Evolutionary conservation across 1,284 basidiomycete species (phyloP), one percentile per base, ranked within the genome.

Genomic region (Apiotrichum sp.): DNA sequence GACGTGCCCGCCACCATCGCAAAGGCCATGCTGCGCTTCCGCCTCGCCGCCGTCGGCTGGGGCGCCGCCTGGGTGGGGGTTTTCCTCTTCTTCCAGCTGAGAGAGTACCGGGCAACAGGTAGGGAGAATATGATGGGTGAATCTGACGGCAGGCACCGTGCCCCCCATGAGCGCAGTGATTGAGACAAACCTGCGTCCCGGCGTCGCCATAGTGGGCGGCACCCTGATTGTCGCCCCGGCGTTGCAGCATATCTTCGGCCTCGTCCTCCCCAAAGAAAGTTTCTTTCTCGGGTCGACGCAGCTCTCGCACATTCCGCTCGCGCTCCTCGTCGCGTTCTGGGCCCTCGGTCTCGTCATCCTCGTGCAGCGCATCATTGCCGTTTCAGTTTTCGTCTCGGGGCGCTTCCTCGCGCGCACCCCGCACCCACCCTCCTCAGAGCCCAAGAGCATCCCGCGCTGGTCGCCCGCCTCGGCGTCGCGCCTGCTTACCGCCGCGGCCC

Each of bases 1-100:
- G 86, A 90, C 67, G 84, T 83, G 82, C 77, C 78, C 69, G 78
- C 81, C n/a, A 86, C 84, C 2, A 58, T 87, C 7, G 87, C 87
- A 4, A 80, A 88, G 48, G 81, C 82, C 71, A 82, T 84, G 3
- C 76, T 83, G 10, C 79, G 91, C n/a, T 90, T 89, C 71, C 82
- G 85, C 50, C 84, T 83, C 35, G 84, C 84, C 1, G 66, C 86
- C 0, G 71, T 86, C 1, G 81, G 81, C 32, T 93, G 89, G 88
- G 77, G 82, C 1, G 72, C 86, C 1, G 89, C 84, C 1, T 78
- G 88, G 53, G 80, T 83, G 0, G 78, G 81, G 1, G 61, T 86
- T 7, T 59, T 85, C 0, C 59, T 87, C 32, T 84, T 81, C 59
- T 70, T 79, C 8, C 65, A 66, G 42, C 44, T 66, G 22, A 40